These are phyloP conservation scores for Oenanthe sinensis DNA, from an alignment of 129 eudicot genomes.

Conservation along the genomic window DNA sequence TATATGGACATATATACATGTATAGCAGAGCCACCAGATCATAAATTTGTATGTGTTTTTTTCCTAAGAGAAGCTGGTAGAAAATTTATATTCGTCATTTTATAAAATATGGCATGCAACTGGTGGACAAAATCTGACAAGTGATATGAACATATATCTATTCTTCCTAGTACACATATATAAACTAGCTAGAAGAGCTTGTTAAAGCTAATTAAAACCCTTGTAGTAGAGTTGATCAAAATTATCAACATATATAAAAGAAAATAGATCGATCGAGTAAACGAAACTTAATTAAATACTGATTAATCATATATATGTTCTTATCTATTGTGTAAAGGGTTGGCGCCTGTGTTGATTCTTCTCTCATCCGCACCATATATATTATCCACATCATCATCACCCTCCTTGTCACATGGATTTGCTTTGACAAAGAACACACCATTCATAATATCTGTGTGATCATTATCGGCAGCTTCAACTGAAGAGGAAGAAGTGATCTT, in stretches of 20 bases:
- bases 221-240: neutral
- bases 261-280: neutral
- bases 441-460: neutral
- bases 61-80: neutral
- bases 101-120: neutral
- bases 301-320: neutral
- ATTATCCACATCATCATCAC: conserved; percentile 27
- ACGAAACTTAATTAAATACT: neutral
- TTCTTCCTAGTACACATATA: neutral
- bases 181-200: neutral
- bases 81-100: neutral
- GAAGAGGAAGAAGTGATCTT: neutral
- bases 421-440: neutral
- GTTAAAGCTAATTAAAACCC: too few species aligned
- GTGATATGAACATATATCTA: neutral
- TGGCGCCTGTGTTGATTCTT: conserved; percentile 51
- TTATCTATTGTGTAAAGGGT: conserved; percentile 55
- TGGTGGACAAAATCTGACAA: neutral
- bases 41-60: neutral
- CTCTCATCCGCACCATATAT: conserved; percentile 41
- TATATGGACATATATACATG: too few species aligned
- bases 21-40: too few species aligned
- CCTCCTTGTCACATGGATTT: neutral
- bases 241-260: neutral
- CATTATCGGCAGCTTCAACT: neutral